phyloP scores from a whole-genome alignment of 371 early-diverging fungal genomes.

The Mortierella sp. region DNA sequence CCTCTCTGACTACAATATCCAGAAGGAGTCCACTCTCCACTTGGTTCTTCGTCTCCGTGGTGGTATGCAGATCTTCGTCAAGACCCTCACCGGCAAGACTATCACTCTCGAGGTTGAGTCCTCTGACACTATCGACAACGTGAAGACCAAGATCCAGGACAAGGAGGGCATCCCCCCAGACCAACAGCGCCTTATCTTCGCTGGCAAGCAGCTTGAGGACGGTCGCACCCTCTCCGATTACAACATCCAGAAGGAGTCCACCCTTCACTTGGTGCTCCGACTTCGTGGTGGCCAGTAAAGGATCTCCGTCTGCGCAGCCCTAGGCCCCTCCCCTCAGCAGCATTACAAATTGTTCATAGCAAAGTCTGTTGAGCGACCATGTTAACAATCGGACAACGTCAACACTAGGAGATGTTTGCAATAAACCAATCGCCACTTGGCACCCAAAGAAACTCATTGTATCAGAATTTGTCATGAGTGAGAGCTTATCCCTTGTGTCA shows the following conservation, averaged over 20 bases:
- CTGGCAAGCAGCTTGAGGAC: too few relatives aligned
- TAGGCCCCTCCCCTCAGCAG: neutral
- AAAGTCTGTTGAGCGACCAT: too few relatives aligned
- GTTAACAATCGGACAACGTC: too few relatives aligned
- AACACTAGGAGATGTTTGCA: too few relatives aligned
- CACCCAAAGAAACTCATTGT: too few relatives aligned
- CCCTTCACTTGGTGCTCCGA: too few relatives aligned
- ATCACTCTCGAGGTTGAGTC: conserved; percentile 96
- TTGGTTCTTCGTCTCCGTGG: conserved; percentile 85
- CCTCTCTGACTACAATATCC: conserved; percentile 88
- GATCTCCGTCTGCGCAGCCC: conserved; percentile 7
- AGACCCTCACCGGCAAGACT: conserved; percentile 98
- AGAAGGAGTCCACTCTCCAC: conserved; percentile 86
- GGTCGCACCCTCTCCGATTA: too few relatives aligned
- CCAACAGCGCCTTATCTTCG: conserved; percentile 97
- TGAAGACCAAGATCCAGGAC: conserved; percentile 97
- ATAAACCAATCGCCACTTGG: too few relatives aligned
- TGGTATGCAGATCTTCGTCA: conserved; percentile 91
- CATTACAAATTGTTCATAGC: neutral
- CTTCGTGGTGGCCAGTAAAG: too few relatives aligned
- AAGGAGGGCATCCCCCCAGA: conserved; percentile 76
- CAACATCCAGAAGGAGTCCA: too few relatives aligned
- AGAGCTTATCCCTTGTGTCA: too few relatives aligned
- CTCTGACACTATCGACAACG: conserved; percentile 88
- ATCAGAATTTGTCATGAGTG: neutral